These are phyloP conservation scores for Corchorus capsularis DNA, from an alignment of 345 rosid genomes.

Conservation along the genomic window DNA sequence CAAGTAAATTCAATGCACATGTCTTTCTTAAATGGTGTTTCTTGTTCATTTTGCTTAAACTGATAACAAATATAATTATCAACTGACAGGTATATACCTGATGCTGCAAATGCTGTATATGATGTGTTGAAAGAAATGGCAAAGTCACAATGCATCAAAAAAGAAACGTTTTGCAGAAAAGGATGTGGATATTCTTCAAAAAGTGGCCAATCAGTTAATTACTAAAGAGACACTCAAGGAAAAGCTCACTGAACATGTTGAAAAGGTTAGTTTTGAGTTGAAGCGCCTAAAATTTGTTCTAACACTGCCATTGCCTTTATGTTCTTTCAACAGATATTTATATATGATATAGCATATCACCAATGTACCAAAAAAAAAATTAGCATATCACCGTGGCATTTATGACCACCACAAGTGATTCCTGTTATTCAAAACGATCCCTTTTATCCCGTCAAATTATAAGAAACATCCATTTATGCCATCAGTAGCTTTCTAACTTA, in stretches of 20 bases:
- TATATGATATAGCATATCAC: background rate
- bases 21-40: background rate
- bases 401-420: background rate
- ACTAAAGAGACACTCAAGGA: conserved; percentile 72
- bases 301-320: background rate
- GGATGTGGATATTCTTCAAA: conserved; percentile 54
- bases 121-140: conserved; percentile 79
- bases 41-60: background rate
- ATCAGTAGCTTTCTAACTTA: background rate
- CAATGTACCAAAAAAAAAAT: no score
- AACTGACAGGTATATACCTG: conserved; percentile 77
- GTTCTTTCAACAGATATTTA: background rate
- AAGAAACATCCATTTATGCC: background rate
- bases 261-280: conserved; percentile 64
- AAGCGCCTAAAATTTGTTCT: background rate
- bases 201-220: conserved; percentile 59
- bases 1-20: conserved; percentile 47
- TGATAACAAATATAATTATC: background rate
- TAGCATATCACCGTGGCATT: background rate
- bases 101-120: conserved; percentile 76
- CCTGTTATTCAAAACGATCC: background rate
- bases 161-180: conserved; percentile 53
- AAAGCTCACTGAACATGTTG: conserved; percentile 82
- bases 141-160: conserved; percentile 50
- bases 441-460: background rate